A percentile compares a stretch with the other conserved stretches of the same genome.
phyloP scores from a whole-genome alignment of 495 filamentous ascomycete genomes.

The Pyronema omphalodes region DNA sequence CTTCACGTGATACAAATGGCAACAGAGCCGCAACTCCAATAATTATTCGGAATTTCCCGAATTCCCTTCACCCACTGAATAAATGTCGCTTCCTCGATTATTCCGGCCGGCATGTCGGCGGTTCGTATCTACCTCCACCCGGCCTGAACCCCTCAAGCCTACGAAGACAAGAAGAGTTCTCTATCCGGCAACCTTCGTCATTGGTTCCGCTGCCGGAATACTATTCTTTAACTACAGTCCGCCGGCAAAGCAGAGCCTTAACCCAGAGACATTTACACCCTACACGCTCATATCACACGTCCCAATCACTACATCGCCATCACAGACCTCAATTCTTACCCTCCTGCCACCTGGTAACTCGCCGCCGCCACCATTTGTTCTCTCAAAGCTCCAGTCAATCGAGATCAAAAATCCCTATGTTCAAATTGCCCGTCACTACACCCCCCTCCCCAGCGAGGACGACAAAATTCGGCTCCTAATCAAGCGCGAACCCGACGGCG shows the following conservation, averaged over 20 bases:
- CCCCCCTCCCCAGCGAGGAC: conserved; percentile 47
- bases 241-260: conserved; percentile 24
- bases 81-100: background rate
- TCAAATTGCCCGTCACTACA: conserved; percentile 77
- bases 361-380: conserved; percentile 1
- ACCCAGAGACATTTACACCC: conserved; percentile 37
- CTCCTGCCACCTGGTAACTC: conserved; percentile 32
- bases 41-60: background rate
- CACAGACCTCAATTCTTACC: conserved; percentile 48
- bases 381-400: conserved; percentile 48
- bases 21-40: conserved; percentile 11
- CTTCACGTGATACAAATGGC: background rate
- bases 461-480: conserved; percentile 37
- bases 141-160: background rate
- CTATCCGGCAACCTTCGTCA: conserved; percentile 1
- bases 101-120: background rate
- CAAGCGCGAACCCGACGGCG: conserved; percentile 35
- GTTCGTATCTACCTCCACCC: background rate
- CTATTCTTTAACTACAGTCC: conserved; percentile 4
- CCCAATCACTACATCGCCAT: conserved; percentile 44
- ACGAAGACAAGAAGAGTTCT: background rate
- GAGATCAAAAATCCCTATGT: conserved; percentile 87
- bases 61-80: background rate
- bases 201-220: conserved; percentile 1
- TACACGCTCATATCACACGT: conserved; percentile 46